Conservation (phyloP, 2,329 filamentous ascomycete genomes). For the Cercospora sp. region DNA sequence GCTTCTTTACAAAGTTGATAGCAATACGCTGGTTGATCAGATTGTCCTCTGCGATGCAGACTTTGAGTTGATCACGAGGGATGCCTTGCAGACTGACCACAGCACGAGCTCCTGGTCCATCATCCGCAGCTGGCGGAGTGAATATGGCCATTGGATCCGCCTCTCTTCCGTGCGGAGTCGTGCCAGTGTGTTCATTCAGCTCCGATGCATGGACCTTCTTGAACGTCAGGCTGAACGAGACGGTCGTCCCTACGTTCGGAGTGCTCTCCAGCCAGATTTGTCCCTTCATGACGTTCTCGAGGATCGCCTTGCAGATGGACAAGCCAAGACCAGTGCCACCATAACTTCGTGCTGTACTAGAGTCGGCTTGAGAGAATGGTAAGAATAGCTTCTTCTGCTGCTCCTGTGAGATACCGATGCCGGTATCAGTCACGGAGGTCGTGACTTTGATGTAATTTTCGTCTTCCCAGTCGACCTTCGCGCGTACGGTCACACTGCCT, state of each 20-base stretch:
- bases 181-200: slow-evolving; percentile 28
- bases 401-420: slow-evolving; percentile 83
- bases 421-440: slow-evolving; percentile 85
- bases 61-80: slow-evolving; percentile 73
- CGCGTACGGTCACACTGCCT: slow-evolving; percentile 81
- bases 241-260: slow-evolving; percentile 67
- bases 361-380: slow-evolving; percentile 90
- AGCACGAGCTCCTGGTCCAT: slow-evolving; percentile 33
- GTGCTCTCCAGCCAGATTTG: slow-evolving; percentile 78
- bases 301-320: slow-evolving; percentile 91
- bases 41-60: slow-evolving; percentile 95
- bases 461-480: slow-evolving; percentile 70
- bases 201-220: slow-evolving; percentile 69
- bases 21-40: slow-evolving; percentile 93
- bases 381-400: slow-evolving; percentile 84
- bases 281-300: slow-evolving; percentile 88
- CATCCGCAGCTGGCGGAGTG: slow-evolving; percentile 50
- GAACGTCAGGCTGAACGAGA: slow-evolving; percentile 82
- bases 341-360: slow-evolving; percentile 85
- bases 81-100: slow-evolving; percentile 69
- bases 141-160: slow-evolving; percentile 59
- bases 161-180: slow-evolving; percentile 36
- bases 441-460: slow-evolving; percentile 70
- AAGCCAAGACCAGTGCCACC: slow-evolving; percentile 87
- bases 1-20: slow-evolving; percentile 81